A percentile compares a stretch with the other conserved stretches of the same genome.
These are phyloP conservation scores for Boletus sp. DNA, from an alignment of 768 basidiomycete genomes.

Conservation along the genomic window DNA sequence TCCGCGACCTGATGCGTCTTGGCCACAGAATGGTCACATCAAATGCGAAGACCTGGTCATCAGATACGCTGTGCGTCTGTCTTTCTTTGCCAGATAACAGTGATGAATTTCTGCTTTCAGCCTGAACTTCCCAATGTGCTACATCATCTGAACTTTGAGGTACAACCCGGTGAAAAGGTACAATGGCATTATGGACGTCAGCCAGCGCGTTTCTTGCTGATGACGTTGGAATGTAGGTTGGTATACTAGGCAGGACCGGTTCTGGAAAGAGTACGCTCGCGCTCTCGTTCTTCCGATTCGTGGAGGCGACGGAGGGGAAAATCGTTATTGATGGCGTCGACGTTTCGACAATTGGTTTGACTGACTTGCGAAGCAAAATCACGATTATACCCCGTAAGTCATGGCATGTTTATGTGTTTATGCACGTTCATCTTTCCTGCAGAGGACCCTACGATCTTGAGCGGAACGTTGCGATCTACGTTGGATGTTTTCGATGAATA, in stretches of 20 bases:
- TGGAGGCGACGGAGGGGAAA: slow-evolving; percentile 77
- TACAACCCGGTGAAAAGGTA: slow-evolving; percentile 77
- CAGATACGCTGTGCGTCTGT: slow-evolving; percentile 63
- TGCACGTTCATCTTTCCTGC: slow-evolving; percentile 2
- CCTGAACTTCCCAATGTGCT: slow-evolving; percentile 86
- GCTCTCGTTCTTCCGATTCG: slow-evolving; percentile 84
- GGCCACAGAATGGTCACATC: slow-evolving; percentile 74
- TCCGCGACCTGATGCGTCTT: slow-evolving; percentile 74
- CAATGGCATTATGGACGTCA: neutral
- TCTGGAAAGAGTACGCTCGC: slow-evolving; percentile 83
- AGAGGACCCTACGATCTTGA: slow-evolving; percentile 90
- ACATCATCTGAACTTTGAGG: slow-evolving; percentile 72
- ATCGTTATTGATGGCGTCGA: slow-evolving; percentile 79
- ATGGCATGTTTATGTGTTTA: neutral
- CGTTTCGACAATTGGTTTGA: slow-evolving; percentile 75
- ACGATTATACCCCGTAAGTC: slow-evolving; percentile 73
- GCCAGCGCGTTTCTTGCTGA: neutral
- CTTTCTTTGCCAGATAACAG: slow-evolving; percentile 1
- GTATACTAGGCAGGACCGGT: slow-evolving; percentile 67
- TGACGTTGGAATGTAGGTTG: slow-evolving; percentile 43
- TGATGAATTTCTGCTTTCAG: slow-evolving; percentile 35
- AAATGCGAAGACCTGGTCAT: slow-evolving; percentile 74
- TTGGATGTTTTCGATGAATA: slow-evolving; percentile 88
- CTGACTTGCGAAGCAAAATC: slow-evolving; percentile 73
- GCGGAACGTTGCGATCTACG: slow-evolving; percentile 76